Conservation (phyloP, 2,329 filamentous ascomycete species). For the Pseudogymnoascus sp. region DNA sequence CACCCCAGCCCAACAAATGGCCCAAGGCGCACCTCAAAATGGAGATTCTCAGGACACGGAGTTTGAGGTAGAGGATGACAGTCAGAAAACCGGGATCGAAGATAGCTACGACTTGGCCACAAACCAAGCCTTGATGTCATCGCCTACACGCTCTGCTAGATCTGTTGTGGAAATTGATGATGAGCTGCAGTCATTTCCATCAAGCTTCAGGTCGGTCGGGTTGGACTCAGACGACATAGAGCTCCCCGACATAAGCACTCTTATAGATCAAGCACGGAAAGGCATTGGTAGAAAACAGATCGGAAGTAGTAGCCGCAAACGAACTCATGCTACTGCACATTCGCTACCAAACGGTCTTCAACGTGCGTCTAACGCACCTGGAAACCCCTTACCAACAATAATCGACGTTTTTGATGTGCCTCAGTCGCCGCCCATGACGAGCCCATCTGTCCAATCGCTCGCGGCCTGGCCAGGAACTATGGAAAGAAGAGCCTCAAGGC, state of each 20-base stretch:
- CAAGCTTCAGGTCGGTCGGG: not conserved
- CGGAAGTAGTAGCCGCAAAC: not conserved
- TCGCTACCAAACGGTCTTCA: not conserved
- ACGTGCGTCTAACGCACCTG: not conserved
- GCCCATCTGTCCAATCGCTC: slow-evolving; percentile 20
- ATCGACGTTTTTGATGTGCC: slow-evolving; percentile 30
- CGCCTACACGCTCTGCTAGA: not conserved
- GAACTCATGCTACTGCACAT: not conserved
- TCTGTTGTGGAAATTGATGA: not conserved
- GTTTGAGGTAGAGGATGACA: slow-evolving; percentile 20
- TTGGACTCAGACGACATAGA: slow-evolving; percentile 21
- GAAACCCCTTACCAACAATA: not conserved
- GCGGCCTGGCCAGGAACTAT: not conserved
- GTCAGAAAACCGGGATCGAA: slow-evolving; percentile 14
- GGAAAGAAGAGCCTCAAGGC: not conserved
- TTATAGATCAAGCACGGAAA: not conserved
- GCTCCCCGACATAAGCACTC: slow-evolving; percentile 22
- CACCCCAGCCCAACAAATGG: slow-evolving; percentile 18
- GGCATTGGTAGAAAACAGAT: not conserved
- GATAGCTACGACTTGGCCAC: not conserved
- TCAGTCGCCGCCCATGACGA: slow-evolving; percentile 33
- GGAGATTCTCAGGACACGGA: slow-evolving; percentile 20
- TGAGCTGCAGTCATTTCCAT: not conserved
- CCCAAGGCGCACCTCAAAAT: slow-evolving; percentile 11
- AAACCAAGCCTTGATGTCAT: not conserved